Evolutionary conservation across 2,329 filamentous ascomycete species (phyloP).

Genomic region (Leptographium lundbergii): DNA sequence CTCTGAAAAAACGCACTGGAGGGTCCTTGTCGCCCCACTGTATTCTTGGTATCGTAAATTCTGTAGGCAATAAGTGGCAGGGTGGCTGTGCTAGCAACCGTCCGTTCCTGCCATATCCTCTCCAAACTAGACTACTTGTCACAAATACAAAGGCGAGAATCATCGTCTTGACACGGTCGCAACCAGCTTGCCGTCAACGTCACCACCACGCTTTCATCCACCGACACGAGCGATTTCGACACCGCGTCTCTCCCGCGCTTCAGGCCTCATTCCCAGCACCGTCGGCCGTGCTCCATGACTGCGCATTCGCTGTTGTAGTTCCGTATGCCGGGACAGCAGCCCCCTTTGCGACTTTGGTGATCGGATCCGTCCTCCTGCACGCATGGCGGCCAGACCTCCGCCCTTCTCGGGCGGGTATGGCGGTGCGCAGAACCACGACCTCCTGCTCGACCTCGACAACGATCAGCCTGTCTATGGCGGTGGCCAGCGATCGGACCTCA

Average conservation of each 20-base stretch:
- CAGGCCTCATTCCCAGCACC: background rate
- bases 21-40: background rate
- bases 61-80: constrained; percentile 1
- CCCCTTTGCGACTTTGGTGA: constrained; percentile 14
- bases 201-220: background rate
- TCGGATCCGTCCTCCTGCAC: constrained; percentile 23
- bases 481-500: constrained; percentile 54
- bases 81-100: constrained; percentile 10
- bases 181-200: background rate
- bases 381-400: constrained; percentile 50
- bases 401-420: constrained; percentile 22
- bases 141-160: background rate
- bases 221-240: background rate
- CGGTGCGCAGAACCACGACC: constrained; percentile 44
- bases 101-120: background rate
- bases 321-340: constrained; percentile 19
- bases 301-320: constrained; percentile 9
- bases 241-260: background rate
- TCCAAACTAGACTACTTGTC: constrained; percentile 1
- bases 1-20: background rate
- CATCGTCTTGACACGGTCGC: background rate
- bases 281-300: constrained; percentile 6
- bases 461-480: constrained; percentile 59
- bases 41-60: background rate
- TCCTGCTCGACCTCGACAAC: constrained; percentile 64